These are phyloP conservation scores for Evansstolkia leycettana DNA, from an alignment of 495 filamentous ascomycete genomes.

Conservation along the genomic window DNA sequence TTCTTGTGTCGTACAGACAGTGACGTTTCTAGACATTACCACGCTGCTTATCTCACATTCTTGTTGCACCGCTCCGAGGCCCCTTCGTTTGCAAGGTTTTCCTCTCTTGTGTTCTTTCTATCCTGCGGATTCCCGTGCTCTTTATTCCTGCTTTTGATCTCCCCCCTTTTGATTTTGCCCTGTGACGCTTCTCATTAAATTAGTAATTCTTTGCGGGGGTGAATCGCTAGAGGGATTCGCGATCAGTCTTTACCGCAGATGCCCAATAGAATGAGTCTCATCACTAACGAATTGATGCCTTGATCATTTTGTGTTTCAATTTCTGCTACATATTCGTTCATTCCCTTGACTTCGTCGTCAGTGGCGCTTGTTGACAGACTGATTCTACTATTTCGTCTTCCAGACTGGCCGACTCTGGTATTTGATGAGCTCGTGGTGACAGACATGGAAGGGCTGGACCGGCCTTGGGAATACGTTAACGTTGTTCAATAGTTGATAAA, in stretches of 20 bases:
- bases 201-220: constrained; percentile 15
- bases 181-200: constrained; percentile 6
- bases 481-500: neutral
- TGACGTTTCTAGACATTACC: too few species aligned
- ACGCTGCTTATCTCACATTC: too few species aligned
- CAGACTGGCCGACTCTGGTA: too few species aligned
- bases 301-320: too few species aligned
- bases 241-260: constrained; percentile 19
- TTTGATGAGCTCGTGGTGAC: too few species aligned
- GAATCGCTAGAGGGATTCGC: constrained; percentile 12
- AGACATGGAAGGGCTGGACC: too few species aligned
- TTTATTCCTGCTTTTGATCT: constrained; percentile 1
- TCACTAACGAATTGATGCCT: constrained; percentile 13
- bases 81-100: too few species aligned
- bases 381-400: too few species aligned
- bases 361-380: neutral
- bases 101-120: neutral
- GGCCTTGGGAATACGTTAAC: too few species aligned
- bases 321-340: constrained; percentile 3
- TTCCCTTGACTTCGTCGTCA: neutral
- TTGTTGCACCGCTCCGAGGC: too few species aligned
- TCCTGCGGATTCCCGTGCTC: neutral
- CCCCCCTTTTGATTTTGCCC: constrained; percentile 3
- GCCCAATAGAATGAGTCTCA: constrained; percentile 18
- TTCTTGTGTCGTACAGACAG: too few species aligned